These are phyloP conservation scores for Clitopilus passeckerianus DNA, from an alignment of 768 basidiomycete species.

Conservation along the genomic window DNA sequence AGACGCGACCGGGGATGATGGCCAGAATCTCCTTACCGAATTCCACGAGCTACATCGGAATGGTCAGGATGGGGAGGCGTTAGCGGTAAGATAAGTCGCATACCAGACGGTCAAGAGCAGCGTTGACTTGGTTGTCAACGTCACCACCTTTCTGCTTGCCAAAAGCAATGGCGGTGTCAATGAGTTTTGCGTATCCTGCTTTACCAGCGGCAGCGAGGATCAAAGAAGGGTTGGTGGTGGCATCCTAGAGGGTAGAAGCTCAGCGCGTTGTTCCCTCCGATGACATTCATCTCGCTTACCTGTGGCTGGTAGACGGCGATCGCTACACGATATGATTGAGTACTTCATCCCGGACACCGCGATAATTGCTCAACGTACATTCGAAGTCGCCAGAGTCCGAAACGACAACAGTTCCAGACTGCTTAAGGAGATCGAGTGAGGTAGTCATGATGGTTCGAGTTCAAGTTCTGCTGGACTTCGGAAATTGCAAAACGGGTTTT, in stretches of 20 bases:
- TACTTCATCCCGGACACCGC: not conserved
- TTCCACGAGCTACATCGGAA: slow-evolving; percentile 72
- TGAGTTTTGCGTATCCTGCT: slow-evolving; percentile 75
- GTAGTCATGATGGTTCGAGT: slow-evolving; percentile 57
- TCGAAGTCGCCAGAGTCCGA: slow-evolving; percentile 98
- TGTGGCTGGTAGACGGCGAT: slow-evolving; percentile 97
- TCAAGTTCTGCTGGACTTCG: slow-evolving; percentile 2
- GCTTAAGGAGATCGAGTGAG: slow-evolving; percentile 81
- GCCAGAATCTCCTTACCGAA: slow-evolving; percentile 94
- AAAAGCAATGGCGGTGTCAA: slow-evolving; percentile 67
- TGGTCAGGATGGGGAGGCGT: not conserved
- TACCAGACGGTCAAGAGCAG: slow-evolving; percentile 87
- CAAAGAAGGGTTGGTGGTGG: slow-evolving; percentile 95
- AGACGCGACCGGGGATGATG: slow-evolving; percentile 97
- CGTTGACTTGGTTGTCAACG: slow-evolving; percentile 68
- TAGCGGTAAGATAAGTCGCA: slow-evolving; percentile 17
- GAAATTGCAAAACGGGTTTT: not conserved
- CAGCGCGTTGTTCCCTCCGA: not conserved
- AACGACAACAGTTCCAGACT: slow-evolving; percentile 93
- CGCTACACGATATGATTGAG: slow-evolving; percentile 39
- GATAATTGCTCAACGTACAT: slow-evolving; percentile 36
- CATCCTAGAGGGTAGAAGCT: slow-evolving; percentile 54
- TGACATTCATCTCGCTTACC: slow-evolving; percentile 26
- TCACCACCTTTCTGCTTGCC: slow-evolving; percentile 80
- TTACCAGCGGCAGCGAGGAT: slow-evolving; percentile 94